phyloP scores from a whole-genome alignment of 768 basidiomycete species.

The Pleurotus platypus region DNA sequence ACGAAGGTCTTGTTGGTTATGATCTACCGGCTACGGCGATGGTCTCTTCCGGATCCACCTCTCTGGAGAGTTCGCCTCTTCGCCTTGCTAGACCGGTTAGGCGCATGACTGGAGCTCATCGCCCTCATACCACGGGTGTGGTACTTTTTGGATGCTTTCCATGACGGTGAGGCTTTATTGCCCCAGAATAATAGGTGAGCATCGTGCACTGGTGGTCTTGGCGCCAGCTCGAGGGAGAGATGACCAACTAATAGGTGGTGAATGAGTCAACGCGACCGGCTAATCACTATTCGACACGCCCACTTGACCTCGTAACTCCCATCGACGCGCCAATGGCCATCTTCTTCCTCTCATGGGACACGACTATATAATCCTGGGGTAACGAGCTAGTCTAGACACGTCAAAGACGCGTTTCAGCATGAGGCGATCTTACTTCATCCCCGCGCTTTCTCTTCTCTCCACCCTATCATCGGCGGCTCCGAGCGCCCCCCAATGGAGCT shows the following conservation, averaged over 20 bases:
- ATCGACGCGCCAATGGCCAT: neutral
- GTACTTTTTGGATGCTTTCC: neutral
- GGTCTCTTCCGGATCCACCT: neutral
- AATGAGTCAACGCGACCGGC: neutral
- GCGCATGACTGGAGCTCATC: neutral
- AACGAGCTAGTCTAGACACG: no score
- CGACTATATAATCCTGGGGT: no score
- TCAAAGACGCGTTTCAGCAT: neutral
- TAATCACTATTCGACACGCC: neutral
- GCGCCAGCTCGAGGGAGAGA: neutral
- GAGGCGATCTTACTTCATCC: neutral
- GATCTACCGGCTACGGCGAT: neutral
- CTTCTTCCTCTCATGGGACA: no score
- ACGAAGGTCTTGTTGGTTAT: no score
- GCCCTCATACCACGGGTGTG: neutral
- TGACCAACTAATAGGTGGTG: neutral
- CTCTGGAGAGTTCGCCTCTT: no score
- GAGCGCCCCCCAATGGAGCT: conserved; percentile 16
- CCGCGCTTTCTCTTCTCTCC: neutral
- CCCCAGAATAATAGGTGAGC: neutral
- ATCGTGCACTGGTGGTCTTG: neutral
- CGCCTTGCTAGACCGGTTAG: neutral
- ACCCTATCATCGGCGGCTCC: conserved; percentile 7
- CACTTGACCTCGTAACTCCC: neutral
- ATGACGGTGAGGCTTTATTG: neutral